These are phyloP conservation scores for Hortaea werneckii DNA, from an alignment of 2,329 filamentous ascomycete species.

Conservation along the genomic window DNA sequence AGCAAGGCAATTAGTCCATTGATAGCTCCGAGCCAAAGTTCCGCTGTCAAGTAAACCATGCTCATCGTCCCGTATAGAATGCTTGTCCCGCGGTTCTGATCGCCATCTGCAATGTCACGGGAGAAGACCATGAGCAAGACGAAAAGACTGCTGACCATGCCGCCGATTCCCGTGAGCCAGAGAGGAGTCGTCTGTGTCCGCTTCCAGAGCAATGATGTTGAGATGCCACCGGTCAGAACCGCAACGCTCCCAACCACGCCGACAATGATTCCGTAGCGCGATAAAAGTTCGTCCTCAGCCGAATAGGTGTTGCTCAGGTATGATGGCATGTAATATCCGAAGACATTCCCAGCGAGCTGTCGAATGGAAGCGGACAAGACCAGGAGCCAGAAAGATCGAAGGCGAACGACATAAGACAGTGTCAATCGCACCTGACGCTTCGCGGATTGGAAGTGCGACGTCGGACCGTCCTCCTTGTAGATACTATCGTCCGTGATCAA, in stretches of 20 bases:
- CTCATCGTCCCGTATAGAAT: conserved; percentile 3
- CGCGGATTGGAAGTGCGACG: not conserved
- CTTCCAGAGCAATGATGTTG: not conserved
- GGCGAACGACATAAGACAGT: conserved; percentile 1
- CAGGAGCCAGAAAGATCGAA: conserved; percentile 3
- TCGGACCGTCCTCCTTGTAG: not conserved
- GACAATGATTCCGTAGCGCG: conserved; percentile 3
- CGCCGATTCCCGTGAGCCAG: conserved; percentile 1
- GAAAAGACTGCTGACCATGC: conserved; percentile 2
- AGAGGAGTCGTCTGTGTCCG: not conserved
- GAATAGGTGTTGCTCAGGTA: conserved; percentile 1
- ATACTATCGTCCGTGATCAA: conserved; percentile 1
- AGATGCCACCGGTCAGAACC: not conserved
- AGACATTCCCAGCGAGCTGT: conserved; percentile 3
- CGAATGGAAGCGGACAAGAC: conserved; percentile 1
- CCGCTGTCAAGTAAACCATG: conserved; percentile 1
- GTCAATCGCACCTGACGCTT: not conserved
- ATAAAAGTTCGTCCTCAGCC: not conserved
- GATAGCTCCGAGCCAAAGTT: conserved; percentile 2
- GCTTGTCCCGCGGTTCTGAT: not conserved
- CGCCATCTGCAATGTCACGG: conserved; percentile 1
- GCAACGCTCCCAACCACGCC: conserved; percentile 3
- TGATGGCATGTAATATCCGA: conserved; percentile 4
- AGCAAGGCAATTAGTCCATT: conserved; percentile 1
- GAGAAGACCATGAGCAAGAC: conserved; percentile 5